A percentile compares a stretch with the other conserved stretches of the same genome.
Conservation (phyloP, 163 green algal species). For the Prototheca wickerhamii region DNA sequence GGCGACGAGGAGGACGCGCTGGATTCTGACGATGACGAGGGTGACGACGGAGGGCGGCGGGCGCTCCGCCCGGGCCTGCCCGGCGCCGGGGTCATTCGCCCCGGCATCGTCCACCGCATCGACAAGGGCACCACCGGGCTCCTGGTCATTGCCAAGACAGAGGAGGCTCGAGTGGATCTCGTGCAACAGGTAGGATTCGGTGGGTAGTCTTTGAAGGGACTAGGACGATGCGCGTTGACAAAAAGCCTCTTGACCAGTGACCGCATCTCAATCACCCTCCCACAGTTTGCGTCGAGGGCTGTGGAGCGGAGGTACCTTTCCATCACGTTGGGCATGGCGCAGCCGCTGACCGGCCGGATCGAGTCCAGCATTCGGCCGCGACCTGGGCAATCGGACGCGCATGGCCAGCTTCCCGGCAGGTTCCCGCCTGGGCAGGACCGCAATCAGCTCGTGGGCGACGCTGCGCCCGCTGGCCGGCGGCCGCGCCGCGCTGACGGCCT, state of each 20-base stretch:
- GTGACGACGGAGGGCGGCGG: too few species aligned
- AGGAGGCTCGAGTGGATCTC: constrained; percentile 25
- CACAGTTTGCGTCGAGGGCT: constrained; percentile 30
- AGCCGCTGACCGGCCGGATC: constrained; percentile 28
- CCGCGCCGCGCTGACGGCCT: constrained; percentile 69
- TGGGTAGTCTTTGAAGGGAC: not conserved
- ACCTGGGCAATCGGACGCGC: constrained; percentile 59
- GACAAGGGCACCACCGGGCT: constrained; percentile 92
- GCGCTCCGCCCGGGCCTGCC: not conserved
- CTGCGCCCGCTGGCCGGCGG: constrained; percentile 63
- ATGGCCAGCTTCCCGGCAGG: constrained; percentile 53
- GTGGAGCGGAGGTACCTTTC: constrained; percentile 45
- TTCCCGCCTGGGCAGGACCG: constrained; percentile 46
- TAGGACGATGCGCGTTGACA: too few species aligned
- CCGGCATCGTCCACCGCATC: constrained; percentile 94
- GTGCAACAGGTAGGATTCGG: constrained; percentile 1
- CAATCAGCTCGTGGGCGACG: constrained; percentile 69
- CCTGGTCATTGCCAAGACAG: constrained; percentile 87
- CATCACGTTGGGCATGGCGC: constrained; percentile 30
- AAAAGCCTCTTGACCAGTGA: constrained; percentile 3
- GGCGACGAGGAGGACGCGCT: constrained; percentile 34
- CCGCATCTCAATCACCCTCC: not conserved
- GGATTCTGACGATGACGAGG: not conserved
- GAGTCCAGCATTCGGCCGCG: constrained; percentile 61
- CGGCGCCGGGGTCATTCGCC: constrained; percentile 47